Percentiles rank a stretch among this genome's conserved stretches.
phyloP scores from a whole-genome alignment of 2,329 filamentous ascomycete species.

The Cyclaneusma minus region DNA sequence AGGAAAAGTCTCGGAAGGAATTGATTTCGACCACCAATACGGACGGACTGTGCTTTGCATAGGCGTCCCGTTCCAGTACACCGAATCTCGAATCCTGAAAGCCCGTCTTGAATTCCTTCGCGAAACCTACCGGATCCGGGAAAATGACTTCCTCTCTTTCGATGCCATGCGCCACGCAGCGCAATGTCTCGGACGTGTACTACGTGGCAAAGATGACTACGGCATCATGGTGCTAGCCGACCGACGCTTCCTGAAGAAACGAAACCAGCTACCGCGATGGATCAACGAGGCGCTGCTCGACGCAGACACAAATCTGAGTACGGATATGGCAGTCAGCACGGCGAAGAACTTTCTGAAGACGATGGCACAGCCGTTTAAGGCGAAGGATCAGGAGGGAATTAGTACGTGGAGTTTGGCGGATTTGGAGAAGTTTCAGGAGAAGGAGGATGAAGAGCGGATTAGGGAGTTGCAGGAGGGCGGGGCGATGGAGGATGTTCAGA shows the following conservation, averaged over 20 bases:
- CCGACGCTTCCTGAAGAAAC: conserved; percentile 83
- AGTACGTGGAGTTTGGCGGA: conserved; percentile 82
- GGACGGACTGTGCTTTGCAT: conserved; percentile 92
- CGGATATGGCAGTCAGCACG: conserved; percentile 82
- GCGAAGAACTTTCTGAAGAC: conserved; percentile 79
- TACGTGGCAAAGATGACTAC: conserved; percentile 95
- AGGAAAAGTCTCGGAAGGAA: conserved; percentile 94
- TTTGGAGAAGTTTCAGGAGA: conserved; percentile 62
- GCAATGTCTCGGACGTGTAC: conserved; percentile 85
- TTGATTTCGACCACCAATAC: conserved; percentile 98
- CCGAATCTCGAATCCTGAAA: conserved; percentile 91
- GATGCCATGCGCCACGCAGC: conserved; percentile 99
- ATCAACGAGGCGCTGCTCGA: conserved; percentile 80
- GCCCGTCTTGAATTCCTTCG: conserved; percentile 90
- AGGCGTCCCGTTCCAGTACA: conserved; percentile 96
- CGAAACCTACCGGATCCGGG: conserved; percentile 90
- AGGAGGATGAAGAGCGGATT: conserved; percentile 53
- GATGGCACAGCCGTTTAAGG: conserved; percentile 83
- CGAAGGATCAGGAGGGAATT: conserved; percentile 77
- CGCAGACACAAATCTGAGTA: conserved; percentile 77
- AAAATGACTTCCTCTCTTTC: conserved; percentile 96
- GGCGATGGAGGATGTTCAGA: conserved; percentile 13
- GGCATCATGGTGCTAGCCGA: conserved; percentile 99
- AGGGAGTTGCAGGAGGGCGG: conserved; percentile 38
- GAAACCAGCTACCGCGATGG: conserved; percentile 86